These are phyloP conservation scores for Trametes pubescens DNA, from an alignment of 1,284 basidiomycete genomes.

Conservation along the genomic window DNA sequence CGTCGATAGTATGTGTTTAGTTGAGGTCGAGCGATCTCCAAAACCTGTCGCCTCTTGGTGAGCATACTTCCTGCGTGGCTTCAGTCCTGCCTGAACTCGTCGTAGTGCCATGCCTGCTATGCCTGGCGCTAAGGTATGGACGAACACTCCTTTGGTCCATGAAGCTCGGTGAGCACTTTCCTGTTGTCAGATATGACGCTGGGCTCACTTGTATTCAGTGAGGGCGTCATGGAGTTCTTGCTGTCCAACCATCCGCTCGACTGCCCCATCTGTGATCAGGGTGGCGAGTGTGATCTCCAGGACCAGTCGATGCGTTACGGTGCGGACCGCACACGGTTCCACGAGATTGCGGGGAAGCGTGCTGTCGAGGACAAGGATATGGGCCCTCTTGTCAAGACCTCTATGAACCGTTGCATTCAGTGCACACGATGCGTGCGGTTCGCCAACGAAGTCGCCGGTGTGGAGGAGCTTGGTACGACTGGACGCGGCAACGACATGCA, in stretches of 20 bases:
- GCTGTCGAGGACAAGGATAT: slow-evolving; percentile 99
- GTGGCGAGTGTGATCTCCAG: slow-evolving; percentile 98
- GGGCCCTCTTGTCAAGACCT: slow-evolving; percentile 98
- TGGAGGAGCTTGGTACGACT: slow-evolving; percentile 96
- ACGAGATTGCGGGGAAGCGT: slow-evolving; percentile 97
- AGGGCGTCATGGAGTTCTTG: slow-evolving; percentile 99
- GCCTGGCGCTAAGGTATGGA: slow-evolving; percentile 96
- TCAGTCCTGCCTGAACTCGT: not conserved
- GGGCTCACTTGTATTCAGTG: slow-evolving; percentile 55
- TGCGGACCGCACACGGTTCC: slow-evolving; percentile 96
- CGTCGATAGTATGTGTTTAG: slow-evolving; percentile 87
- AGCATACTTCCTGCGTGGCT: slow-evolving; percentile 35
- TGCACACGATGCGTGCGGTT: slow-evolving; percentile 99
- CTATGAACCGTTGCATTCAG: slow-evolving; percentile 99
- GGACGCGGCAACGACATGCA: slow-evolving; percentile 99
- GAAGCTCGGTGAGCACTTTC: slow-evolving; percentile 78
- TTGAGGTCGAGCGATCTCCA: slow-evolving; percentile 95
- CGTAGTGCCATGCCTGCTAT: slow-evolving; percentile 95
- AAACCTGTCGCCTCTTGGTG: slow-evolving; percentile 92
- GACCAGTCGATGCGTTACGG: slow-evolving; percentile 99
- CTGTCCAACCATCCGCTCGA: slow-evolving; percentile 98
- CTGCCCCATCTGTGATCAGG: slow-evolving; percentile 98
- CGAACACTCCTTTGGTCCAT: slow-evolving; percentile 94
- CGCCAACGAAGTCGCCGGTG: slow-evolving; percentile 98
- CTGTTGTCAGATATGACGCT: not conserved